A percentile compares a stretch with the other conserved stretches of the same genome.
Conservation (phyloP, 805 yeast species). For the Yamadazyma kitorensis region DNA sequence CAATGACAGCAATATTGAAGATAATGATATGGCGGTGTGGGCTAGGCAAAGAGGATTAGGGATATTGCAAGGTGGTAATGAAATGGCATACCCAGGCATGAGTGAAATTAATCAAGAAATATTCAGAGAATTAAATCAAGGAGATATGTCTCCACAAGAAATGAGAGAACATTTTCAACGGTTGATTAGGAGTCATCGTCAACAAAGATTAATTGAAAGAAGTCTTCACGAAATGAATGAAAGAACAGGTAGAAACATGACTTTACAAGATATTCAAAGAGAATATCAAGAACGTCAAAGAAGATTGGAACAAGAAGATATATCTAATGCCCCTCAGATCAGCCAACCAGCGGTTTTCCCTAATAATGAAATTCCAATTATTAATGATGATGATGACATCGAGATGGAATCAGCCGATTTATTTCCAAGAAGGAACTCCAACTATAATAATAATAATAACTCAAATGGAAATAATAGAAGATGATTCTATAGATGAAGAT, state of each 20-base stretch:
- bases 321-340: constrained; percentile 39
- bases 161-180: constrained; percentile 33
- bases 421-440: constrained; percentile 17
- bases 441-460: too few relatives aligned
- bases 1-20: constrained; percentile 10
- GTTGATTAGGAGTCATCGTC: constrained; percentile 26
- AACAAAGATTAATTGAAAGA: constrained; percentile 17
- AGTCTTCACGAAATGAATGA: constrained; percentile 1
- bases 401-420: constrained; percentile 30
- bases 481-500: too few relatives aligned
- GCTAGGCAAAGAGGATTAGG: constrained; percentile 30
- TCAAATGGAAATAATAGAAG: too few relatives aligned
- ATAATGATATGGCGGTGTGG: constrained; percentile 24
- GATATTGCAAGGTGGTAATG: constrained; percentile 16
- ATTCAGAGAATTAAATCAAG: constrained; percentile 27
- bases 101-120: constrained; percentile 29
- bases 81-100: constrained; percentile 18
- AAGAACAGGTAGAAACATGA: constrained; percentile 1
- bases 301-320: constrained; percentile 2
- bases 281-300: neutral
- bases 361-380: constrained; percentile 20
- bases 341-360: constrained; percentile 42
- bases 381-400: constrained; percentile 26
- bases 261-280: constrained; percentile 3
- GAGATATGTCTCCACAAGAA: constrained; percentile 29